Evolutionary conservation across 192 early-diverging fungal species (phyloP), one percentile per base, ranked within the genome.

Genomic region (Backusella circina): DNA sequence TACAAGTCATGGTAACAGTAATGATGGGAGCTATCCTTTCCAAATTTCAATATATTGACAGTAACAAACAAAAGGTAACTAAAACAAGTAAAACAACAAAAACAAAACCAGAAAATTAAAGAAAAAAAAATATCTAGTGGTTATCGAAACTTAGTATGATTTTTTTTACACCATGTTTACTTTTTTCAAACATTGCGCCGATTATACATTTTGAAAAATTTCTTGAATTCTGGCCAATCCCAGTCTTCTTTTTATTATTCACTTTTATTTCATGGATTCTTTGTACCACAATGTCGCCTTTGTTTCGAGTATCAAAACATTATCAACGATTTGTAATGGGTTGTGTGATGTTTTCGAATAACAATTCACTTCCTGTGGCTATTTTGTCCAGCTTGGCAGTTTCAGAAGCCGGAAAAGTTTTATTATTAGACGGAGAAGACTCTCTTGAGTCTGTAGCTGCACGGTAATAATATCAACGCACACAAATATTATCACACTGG

Each of bases 181-280:
- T 93, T 30, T 93, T 93, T 51, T 88, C 91, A 38, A 93, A 91
- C 61, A 92, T 93, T 78, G 90, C 89, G 3, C 88, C 90, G 69
- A 84, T 87, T 12, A 86, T 93, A 50, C 85, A 84, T 44, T 85
- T 88, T 70, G 83, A 75, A 44, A 85, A 90, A 30, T 83, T 93
- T 57, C 70, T 89, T 15, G 90, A 88, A 44, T 88, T 89, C 36
- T 93, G 92, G 92, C 91, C 92, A 76, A 89, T 91, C 72, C 90
- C 91, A 7, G 76, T 85, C 3, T 86, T 88, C 61, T 86, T 77
- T 61, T 0, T 78, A 28, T 3, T 86, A 10, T 88, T 86, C 71
- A 72, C 77, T 2, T 26, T 64, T 16, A 28, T 83, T 6, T 83
- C 84, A 13, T 87, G 70, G 73, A 50, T 75, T 16, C 72, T 79